Evolutionary conservation across 257 asterid species (phyloP).

Genomic region (Scutellaria galericulata): DNA sequence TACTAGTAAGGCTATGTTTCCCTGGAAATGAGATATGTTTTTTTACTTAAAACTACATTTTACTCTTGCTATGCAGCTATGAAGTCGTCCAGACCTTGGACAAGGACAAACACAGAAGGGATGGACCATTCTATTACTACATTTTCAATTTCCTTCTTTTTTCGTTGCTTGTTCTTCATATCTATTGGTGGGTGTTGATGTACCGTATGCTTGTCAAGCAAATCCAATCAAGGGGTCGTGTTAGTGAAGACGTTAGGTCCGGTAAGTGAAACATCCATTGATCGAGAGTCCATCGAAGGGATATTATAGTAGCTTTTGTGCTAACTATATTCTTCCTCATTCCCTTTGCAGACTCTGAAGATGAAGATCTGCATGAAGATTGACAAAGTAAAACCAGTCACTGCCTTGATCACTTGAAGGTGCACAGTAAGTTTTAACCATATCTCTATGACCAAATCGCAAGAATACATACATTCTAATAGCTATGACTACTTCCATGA

Average conservation of each 20-base stretch:
- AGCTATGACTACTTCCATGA: background rate
- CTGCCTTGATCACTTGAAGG: conserved; percentile 26
- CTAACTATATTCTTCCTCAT: conserved; percentile 11
- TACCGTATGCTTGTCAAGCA: conserved; percentile 96
- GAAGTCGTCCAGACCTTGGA: conserved; percentile 76
- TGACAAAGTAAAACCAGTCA: conserved; percentile 42
- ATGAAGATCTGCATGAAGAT: conserved; percentile 78
- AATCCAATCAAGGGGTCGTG: conserved; percentile 74
- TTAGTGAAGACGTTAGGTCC: conserved; percentile 94
- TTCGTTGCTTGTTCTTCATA: conserved; percentile 86
- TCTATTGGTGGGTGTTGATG: conserved; percentile 98
- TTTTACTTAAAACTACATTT: background rate
- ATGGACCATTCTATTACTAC: conserved; percentile 90
- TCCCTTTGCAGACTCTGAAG: conserved; percentile 72
- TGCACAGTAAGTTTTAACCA: conserved; percentile 27
- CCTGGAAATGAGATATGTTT: background rate
- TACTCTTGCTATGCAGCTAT: conserved; percentile 55
- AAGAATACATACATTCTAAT: background rate
- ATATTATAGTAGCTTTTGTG: conserved; percentile 8
- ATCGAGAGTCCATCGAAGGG: background rate
- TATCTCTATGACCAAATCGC: background rate
- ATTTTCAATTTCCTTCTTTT: conserved; percentile 86
- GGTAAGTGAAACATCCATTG: conserved; percentile 56
- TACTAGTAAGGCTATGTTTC: background rate
- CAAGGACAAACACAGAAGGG: conserved; percentile 72